These are phyloP conservation scores for Yamadazyma sp. DNA, from an alignment of 805 yeast genomes.

Conservation along the genomic window DNA sequence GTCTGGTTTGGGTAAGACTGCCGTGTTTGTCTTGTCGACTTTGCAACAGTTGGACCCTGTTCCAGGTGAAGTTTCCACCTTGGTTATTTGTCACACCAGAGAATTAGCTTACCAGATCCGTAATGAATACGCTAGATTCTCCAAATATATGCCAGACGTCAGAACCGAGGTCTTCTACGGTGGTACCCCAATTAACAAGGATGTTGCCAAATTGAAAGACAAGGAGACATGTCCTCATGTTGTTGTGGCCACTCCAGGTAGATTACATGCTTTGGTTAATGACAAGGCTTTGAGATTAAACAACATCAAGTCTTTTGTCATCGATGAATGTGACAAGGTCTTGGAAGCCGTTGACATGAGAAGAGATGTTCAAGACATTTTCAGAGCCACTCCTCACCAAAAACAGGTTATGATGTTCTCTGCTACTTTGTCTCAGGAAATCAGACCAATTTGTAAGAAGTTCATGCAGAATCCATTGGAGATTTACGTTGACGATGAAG, in stretches of 20 bases:
- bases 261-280: slow-evolving; percentile 89
- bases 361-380: slow-evolving; percentile 96
- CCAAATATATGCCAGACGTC: slow-evolving; percentile 98
- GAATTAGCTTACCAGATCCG: slow-evolving; percentile 98
- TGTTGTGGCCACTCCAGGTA: slow-evolving; percentile 97
- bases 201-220: slow-evolving; percentile 82
- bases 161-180: slow-evolving; percentile 96
- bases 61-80: slow-evolving; percentile 92
- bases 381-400: slow-evolving; percentile 96
- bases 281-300: slow-evolving; percentile 85
- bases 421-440: slow-evolving; percentile 91
- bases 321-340: slow-evolving; percentile 98
- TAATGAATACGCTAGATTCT: slow-evolving; percentile 95
- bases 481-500: slow-evolving; percentile 96
- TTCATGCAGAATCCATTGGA: slow-evolving; percentile 98
- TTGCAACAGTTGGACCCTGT: slow-evolving; percentile 96
- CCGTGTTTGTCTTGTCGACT: slow-evolving; percentile 93
- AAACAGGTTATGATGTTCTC: slow-evolving; percentile 99
- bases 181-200: slow-evolving; percentile 84
- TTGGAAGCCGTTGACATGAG: slow-evolving; percentile 92
- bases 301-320: slow-evolving; percentile 89
- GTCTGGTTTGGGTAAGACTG: slow-evolving; percentile 99
- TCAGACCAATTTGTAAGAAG: slow-evolving; percentile 95
- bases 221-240: slow-evolving; percentile 95
- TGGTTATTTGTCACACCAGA: slow-evolving; percentile 97